These are phyloP conservation scores for Schizosaccharomyces pombe DNA, from an alignment of 805 yeast genomes.

Conservation along the genomic window DNA sequence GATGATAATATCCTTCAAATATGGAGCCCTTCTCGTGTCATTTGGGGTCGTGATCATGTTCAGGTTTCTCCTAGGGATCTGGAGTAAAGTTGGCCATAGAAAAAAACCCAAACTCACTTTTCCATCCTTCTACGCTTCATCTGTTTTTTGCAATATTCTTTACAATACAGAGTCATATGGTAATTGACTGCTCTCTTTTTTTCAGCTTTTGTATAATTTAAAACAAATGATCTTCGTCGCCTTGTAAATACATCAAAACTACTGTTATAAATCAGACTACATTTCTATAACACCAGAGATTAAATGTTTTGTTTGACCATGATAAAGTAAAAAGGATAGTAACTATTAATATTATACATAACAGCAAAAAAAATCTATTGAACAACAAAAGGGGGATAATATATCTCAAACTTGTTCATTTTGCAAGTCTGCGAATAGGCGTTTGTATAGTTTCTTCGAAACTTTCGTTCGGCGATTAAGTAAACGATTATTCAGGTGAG, in stretches of 20 bases:
- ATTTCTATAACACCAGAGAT: too few species aligned
- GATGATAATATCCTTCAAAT: conserved; percentile 56
- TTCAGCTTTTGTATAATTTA: too few species aligned
- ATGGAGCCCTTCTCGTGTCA: conserved; percentile 41
- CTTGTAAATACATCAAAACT: too few species aligned
- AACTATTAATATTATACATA: neutral
- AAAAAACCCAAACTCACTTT: too few species aligned
- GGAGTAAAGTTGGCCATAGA: conserved; percentile 6
- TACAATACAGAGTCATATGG: too few species aligned
- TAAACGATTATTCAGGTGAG: neutral
- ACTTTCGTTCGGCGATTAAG: conserved; percentile 11
- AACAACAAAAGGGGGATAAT: neutral
- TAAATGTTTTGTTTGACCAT: neutral
- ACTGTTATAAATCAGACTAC: too few species aligned
- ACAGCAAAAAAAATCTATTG: neutral
- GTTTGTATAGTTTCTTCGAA: conserved; percentile 16
- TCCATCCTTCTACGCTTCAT: too few species aligned
- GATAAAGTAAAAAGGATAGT: neutral
- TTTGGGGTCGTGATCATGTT: conserved; percentile 20
- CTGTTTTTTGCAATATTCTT: too few species aligned
- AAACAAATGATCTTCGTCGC: too few species aligned
- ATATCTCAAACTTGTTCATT: neutral
- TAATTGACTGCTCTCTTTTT: too few species aligned
- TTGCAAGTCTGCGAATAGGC: neutral
- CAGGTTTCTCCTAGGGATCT: conserved; percentile 14